Evolutionary conservation across 345 rosid species (phyloP).

Genomic region (Eucalyptus decipiens): DNA sequence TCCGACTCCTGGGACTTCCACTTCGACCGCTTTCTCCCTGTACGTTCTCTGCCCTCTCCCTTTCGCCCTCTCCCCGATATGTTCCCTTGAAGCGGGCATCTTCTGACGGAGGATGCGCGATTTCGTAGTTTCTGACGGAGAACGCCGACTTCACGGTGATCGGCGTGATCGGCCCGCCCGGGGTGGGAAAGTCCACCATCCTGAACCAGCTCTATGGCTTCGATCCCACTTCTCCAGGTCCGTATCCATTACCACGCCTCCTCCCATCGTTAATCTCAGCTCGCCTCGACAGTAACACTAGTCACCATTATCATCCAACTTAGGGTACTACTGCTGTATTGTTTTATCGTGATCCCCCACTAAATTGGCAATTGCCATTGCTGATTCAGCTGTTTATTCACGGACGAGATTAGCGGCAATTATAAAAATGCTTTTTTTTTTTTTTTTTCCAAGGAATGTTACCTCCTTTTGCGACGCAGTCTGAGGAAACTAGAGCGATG

Average conservation of each 20-base stretch:
- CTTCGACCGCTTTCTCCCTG: slow-evolving; percentile 78
- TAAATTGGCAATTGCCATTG: neutral
- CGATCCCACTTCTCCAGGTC: slow-evolving; percentile 63
- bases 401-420: neutral
- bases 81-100: neutral
- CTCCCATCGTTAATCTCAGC: neutral
- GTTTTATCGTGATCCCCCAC: neutral
- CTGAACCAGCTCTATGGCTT: slow-evolving; percentile 78
- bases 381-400: neutral
- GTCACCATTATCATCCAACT: neutral
- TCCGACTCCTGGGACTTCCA: slow-evolving; percentile 89
- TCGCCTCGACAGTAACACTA: neutral
- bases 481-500: slow-evolving; percentile 55
- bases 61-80: neutral
- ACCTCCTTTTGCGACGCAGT: slow-evolving; percentile 53
- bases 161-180: slow-evolving; percentile 71
- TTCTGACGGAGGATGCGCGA: neutral
- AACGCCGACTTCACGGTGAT: slow-evolving; percentile 79
- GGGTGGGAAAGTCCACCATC: slow-evolving; percentile 74
- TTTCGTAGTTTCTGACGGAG: slow-evolving; percentile 66
- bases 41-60: slow-evolving; percentile 1
- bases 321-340: neutral
- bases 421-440: neutral
- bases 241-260: neutral
- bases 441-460: slow-evolving; percentile 37